Evolutionary conservation across 768 basidiomycete species (phyloP), one percentile per base, ranked within the genome.

Genomic region (Chalciporus sphaerocephalus): DNA sequence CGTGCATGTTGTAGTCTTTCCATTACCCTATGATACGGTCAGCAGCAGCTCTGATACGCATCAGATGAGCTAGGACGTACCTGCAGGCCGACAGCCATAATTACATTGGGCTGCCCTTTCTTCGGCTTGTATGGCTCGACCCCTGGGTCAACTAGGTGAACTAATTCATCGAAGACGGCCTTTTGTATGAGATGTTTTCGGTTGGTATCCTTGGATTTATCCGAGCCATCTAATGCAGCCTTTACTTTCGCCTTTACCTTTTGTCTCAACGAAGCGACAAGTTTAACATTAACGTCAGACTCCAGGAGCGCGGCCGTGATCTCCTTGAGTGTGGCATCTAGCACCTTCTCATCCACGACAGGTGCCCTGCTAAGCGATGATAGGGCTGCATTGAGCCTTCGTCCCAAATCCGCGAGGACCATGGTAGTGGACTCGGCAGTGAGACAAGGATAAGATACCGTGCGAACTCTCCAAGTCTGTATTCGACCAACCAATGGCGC

Each of bases 1-100:
- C 9, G 96, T 99, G 68, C 96, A 99, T 32, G 95, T 97, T 17
- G 96, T 99, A 5, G 96, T 99, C 75, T 99, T 99, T 34, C 96
- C 96, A 42, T 95, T 96, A 40, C 93, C 93, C 91, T 95, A 56
- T 30, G 33, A 38, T 24, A 42, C 16, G 38, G n/a, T 56, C 46
- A 43, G 36, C 13, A 43, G 37, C 13, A 38, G 16, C 24, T 16
- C 37, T 11, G 28, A 20, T 16, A 37, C 20, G 20, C 18, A 25
- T 22, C n/a, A 25, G 20, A 38, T 33, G 44, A 42, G 28, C 28
- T 16, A 28, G 13, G 35, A 61, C 76, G 49, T 55, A 89, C 92
- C 77, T 96, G 93, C 33, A 97, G 79, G 66, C 93, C 93, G 50
- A 97, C 93, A 28, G 92, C 92, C 96, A 99, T 99, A 47, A 99